These are phyloP conservation scores for Colletotrichum tropicicola DNA, from an alignment of 2,329 filamentous ascomycete species.

Conservation along the genomic window DNA sequence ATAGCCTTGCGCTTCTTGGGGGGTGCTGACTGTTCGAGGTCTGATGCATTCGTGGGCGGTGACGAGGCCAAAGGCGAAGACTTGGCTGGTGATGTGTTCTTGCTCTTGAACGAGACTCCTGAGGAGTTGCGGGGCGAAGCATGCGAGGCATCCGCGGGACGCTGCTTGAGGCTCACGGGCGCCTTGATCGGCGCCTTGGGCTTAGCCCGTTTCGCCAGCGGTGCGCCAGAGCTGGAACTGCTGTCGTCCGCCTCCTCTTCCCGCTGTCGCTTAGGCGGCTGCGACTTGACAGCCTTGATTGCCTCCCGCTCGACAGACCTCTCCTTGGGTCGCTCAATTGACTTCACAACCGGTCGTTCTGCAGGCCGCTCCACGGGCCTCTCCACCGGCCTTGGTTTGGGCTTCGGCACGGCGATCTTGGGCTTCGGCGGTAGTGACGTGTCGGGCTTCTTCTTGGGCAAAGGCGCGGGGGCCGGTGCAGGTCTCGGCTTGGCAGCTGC, in stretches of 20 bases:
- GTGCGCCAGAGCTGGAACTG: slow-evolving; percentile 68
- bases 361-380: slow-evolving; percentile 34
- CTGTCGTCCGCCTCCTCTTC: slow-evolving; percentile 60
- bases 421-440: slow-evolving; percentile 36
- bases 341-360: slow-evolving; percentile 24
- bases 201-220: slow-evolving; percentile 67
- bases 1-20: slow-evolving; percentile 56
- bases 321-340: slow-evolving; percentile 36
- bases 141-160: slow-evolving; percentile 58
- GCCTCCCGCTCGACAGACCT: slow-evolving; percentile 39
- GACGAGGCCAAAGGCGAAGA: slow-evolving; percentile 73
- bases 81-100: slow-evolving; percentile 66
- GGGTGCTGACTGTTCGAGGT: slow-evolving; percentile 58
- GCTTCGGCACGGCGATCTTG: slow-evolving; percentile 43
- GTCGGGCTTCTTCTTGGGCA: slow-evolving; percentile 40
- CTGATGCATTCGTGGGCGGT: slow-evolving; percentile 71
- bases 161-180: slow-evolving; percentile 47
- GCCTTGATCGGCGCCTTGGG: slow-evolving; percentile 51
- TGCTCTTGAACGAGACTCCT: slow-evolving; percentile 47
- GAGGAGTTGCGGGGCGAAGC: slow-evolving; percentile 54
- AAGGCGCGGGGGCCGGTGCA: slow-evolving; percentile 31
- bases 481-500: slow-evolving; percentile 41
- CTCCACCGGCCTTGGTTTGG: slow-evolving; percentile 37
- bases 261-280: slow-evolving; percentile 58
- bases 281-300: slow-evolving; percentile 40